Conservation (phyloP, 2,329 filamentous ascomycete species). For the Pleurostoma richardsiae region DNA sequence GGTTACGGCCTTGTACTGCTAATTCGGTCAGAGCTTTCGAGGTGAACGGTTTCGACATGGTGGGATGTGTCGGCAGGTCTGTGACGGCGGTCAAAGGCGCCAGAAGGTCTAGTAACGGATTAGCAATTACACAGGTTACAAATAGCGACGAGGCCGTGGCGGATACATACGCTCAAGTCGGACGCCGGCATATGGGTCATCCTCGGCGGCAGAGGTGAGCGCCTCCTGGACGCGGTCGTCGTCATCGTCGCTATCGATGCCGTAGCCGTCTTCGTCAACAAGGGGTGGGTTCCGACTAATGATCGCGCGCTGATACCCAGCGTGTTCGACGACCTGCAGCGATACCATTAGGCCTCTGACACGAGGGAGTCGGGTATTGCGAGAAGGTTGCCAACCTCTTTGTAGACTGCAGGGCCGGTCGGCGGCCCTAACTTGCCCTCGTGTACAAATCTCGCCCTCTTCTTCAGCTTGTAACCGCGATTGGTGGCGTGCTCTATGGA, state of each 20-base stretch:
- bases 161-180: constrained; percentile 60
- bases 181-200: constrained; percentile 70
- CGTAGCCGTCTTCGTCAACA: constrained; percentile 73
- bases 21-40: constrained; percentile 70
- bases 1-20: constrained; percentile 61
- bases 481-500: constrained; percentile 66
- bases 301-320: constrained; percentile 66
- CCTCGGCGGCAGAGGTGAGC: constrained; percentile 57
- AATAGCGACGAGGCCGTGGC: not conserved
- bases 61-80: constrained; percentile 69
- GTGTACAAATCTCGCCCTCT: constrained; percentile 65
- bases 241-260: constrained; percentile 68
- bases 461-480: constrained; percentile 75
- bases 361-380: not conserved
- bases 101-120: constrained; percentile 54
- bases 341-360: not conserved
- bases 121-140: constrained; percentile 15
- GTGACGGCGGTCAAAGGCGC: constrained; percentile 70
- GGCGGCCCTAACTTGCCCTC: constrained; percentile 64
- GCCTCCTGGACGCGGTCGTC: constrained; percentile 58
- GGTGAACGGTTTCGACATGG: constrained; percentile 68
- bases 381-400: constrained; percentile 50
- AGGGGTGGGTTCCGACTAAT: constrained; percentile 69
- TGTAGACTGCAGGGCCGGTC: constrained; percentile 63
- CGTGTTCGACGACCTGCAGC: constrained; percentile 63